Evolutionary conservation across 2,329 filamentous ascomycete genomes (phyloP).

Genomic region (Aspergillus terreus): DNA sequence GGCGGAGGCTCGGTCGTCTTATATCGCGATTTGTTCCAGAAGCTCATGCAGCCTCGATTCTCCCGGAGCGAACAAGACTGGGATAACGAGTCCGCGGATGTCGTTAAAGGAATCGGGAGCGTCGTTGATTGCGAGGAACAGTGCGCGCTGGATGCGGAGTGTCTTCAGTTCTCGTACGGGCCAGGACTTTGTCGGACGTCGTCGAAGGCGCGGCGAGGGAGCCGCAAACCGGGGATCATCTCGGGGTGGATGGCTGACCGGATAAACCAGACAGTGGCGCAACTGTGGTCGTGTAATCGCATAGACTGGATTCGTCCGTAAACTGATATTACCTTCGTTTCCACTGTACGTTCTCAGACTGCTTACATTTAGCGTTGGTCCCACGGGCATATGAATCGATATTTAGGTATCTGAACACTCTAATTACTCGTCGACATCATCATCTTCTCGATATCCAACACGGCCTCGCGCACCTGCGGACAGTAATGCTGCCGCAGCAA

Average conservation of each 20-base stretch:
- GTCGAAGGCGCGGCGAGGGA: background rate
- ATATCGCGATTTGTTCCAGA: too few relatives aligned
- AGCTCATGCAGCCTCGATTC: too few relatives aligned
- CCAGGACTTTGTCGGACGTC: background rate
- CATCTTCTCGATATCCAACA: conserved; percentile 66
- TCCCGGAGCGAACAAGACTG: too few relatives aligned
- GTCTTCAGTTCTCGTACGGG: conserved; percentile 1
- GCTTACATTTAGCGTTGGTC: too few relatives aligned
- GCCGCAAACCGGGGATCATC: background rate
- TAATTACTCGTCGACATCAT: conserved; percentile 45
- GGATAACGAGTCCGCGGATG: too few relatives aligned
- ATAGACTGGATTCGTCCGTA: background rate
- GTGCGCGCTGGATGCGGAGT: background rate
- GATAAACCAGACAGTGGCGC: background rate
- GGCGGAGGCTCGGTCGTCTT: too few relatives aligned
- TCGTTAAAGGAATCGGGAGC: too few relatives aligned
- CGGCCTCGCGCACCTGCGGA: conserved; percentile 75
- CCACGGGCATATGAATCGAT: too few relatives aligned
- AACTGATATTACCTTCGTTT: too few relatives aligned
- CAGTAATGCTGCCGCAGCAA: conserved; percentile 80
- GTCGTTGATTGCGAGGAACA: conserved; percentile 12
- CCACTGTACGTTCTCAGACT: too few relatives aligned
- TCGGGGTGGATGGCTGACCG: background rate
- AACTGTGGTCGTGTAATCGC: background rate
- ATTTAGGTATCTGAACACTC: conserved; percentile 7